These are phyloP conservation scores for Lavandula angustifolia DNA, from an alignment of 257 asterid species.

Conservation along the genomic window DNA sequence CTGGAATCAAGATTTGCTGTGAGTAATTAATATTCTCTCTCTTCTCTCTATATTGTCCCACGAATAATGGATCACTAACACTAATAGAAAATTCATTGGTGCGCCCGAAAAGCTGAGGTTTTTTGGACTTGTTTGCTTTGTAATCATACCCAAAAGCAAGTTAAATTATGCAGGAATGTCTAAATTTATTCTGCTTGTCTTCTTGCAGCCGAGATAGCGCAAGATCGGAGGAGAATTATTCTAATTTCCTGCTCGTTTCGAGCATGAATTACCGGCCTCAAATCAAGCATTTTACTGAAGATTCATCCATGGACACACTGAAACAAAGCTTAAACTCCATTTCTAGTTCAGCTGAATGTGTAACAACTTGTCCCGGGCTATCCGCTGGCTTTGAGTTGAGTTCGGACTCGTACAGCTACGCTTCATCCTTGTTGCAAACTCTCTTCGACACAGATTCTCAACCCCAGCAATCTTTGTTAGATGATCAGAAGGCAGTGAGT, in stretches of 20 bases:
- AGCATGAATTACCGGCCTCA: slow-evolving; percentile 47
- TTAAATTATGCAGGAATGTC: slow-evolving; percentile 32
- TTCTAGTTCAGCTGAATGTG: slow-evolving; percentile 21
- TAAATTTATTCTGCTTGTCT: slow-evolving; percentile 45
- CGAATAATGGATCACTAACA: slow-evolving; percentile 5
- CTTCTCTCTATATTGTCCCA: not conserved
- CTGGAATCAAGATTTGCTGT: slow-evolving; percentile 60
- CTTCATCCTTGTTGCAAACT: slow-evolving; percentile 44
- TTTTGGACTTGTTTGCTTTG: slow-evolving; percentile 32
- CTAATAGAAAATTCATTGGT: slow-evolving; percentile 28
- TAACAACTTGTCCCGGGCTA: slow-evolving; percentile 17
- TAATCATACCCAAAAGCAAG: slow-evolving; percentile 37
- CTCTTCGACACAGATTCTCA: slow-evolving; percentile 47
- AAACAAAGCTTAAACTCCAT: slow-evolving; percentile 12
- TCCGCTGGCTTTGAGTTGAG: slow-evolving; percentile 29
- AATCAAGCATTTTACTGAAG: slow-evolving; percentile 34
- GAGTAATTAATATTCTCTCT: slow-evolving; percentile 32
- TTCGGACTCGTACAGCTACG: slow-evolving; percentile 38
- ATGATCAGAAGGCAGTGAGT: slow-evolving; percentile 28
- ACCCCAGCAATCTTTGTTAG: slow-evolving; percentile 30
- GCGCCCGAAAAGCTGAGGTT: slow-evolving; percentile 23
- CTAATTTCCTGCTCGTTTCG: slow-evolving; percentile 41
- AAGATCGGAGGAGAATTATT: slow-evolving; percentile 50
- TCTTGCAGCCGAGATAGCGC: slow-evolving; percentile 53
- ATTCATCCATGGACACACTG: slow-evolving; percentile 30